Base-by-base conservation (phyloP, 2,329 filamentous ascomycete genomes). In the Sphaerulina populicola region DNA sequence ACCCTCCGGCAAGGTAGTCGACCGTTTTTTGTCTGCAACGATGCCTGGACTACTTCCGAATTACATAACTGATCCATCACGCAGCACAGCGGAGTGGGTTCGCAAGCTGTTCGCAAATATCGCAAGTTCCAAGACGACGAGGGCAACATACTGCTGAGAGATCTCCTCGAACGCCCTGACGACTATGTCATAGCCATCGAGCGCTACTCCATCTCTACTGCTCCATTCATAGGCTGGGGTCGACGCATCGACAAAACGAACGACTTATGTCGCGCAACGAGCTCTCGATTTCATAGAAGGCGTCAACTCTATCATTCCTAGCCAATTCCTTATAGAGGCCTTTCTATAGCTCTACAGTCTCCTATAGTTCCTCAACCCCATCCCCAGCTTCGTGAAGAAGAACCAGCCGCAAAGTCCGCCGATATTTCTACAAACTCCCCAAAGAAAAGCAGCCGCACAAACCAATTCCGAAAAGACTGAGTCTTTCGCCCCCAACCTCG, bases 1-100 rank as follows among this genome's bases (percentile, higher is more conserved):
- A 60, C 56, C 1, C 45, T 58, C 5, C 58, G 54, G 52, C 44
- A 55, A 7, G 54, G 51, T 6, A 44, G 39, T 35, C 47, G 44
- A 33, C 54, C 56, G 11, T 47, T 51, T 2, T 53, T 57, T n/a
- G 42, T 55, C 14, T 46, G 52, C 21, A 54, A 53, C 46, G 64
- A 66, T 40, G 63, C 65, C 8, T 65, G 61, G 60, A 51, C 56
- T 2, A 60, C 64, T 4, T 61, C 55, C 12, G 66, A 67, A 23
- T 47, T 67, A n/a, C n/a, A n/a, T 29, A 15, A 51, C 11, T 33
- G 2, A 14, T 37, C 31, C 23, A 27, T 7, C 4, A 29, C n/a
- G 10, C 40, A 54, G 57, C 50, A 56, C 30, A 45, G 37, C 14
- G 55, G 47, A 6, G 56, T 59, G 7, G 59, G 57, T 1, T 51